These are phyloP conservation scores for Geotrichum candidum DNA, from an alignment of 1,139 yeast genomes.

Conservation along the genomic window DNA sequence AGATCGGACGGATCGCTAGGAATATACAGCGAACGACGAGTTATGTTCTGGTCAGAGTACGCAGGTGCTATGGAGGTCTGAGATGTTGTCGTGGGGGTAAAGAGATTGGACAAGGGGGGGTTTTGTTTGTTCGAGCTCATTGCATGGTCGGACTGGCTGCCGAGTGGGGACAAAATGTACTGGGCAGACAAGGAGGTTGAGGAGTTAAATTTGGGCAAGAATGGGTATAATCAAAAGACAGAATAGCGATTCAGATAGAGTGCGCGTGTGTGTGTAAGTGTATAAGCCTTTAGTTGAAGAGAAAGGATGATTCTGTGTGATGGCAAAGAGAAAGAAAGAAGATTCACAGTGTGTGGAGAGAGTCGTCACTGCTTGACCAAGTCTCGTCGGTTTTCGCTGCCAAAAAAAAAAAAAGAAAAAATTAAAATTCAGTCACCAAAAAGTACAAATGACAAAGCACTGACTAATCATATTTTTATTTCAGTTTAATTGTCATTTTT, in stretches of 20 bases:
- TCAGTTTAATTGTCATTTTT: not conserved
- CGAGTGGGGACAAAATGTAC: not conserved
- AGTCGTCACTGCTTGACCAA: not conserved
- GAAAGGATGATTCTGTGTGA: too few species aligned
- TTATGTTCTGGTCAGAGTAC: not conserved
- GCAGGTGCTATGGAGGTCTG: not conserved
- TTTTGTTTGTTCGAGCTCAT: slow-evolving; percentile 6
- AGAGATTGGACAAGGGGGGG: not conserved
- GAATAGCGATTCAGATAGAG: too few species aligned
- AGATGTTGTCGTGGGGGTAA: not conserved
- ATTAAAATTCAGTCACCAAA: not conserved
- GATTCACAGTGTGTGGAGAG: not conserved
- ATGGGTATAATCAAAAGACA: not conserved
- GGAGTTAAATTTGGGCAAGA: too few species aligned
- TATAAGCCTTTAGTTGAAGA: too few species aligned
- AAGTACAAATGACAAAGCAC: not conserved
- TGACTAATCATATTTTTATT: not conserved
- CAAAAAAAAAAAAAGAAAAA: not conserved
- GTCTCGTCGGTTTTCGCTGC: not conserved
- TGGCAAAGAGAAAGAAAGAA: not conserved
- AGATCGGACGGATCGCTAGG: not conserved
- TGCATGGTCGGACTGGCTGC: not conserved
- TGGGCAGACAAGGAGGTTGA: not conserved
- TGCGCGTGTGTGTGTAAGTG: too few species aligned
- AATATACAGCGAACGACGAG: not conserved